Conservation (phyloP, 805 yeast genomes). For the Ogataea sp. region DNA sequence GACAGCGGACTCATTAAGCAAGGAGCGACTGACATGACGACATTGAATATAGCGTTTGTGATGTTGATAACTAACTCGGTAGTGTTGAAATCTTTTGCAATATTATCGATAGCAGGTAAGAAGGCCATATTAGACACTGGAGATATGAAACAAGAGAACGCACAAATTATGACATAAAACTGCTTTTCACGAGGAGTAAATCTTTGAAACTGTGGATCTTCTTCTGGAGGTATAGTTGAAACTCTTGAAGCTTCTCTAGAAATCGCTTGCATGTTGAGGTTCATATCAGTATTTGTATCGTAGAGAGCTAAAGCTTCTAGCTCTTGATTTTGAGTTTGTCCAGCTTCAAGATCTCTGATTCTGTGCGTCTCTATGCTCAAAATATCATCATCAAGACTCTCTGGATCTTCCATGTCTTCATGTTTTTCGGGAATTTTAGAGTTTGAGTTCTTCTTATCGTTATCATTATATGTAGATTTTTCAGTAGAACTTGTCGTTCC, state of each 20-base stretch:
- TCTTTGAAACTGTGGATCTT: constrained; percentile 20
- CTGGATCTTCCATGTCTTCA: not conserved
- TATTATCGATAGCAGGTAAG: constrained; percentile 43
- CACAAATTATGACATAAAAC: constrained; percentile 24
- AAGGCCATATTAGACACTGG: constrained; percentile 37
- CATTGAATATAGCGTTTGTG: constrained; percentile 41
- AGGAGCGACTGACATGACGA: constrained; percentile 47
- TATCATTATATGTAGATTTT: too few relatives aligned
- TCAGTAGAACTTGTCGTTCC: too few relatives aligned
- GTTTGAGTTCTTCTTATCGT: too few relatives aligned
- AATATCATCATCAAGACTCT: not conserved
- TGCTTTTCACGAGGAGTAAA: constrained; percentile 18
- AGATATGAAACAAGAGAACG: constrained; percentile 34
- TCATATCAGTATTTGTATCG: not conserved
- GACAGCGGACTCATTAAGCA: constrained; percentile 41
- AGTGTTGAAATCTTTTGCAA: constrained; percentile 37
- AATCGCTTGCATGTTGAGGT: not conserved
- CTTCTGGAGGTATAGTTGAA: constrained; percentile 15
- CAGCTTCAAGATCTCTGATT: not conserved
- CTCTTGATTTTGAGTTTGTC: not conserved
- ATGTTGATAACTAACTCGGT: constrained; percentile 38
- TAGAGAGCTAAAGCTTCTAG: not conserved
- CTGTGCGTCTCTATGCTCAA: not conserved
- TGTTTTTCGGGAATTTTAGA: too few relatives aligned
- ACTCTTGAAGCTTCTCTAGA: constrained; percentile 1